Base-by-base conservation (phyloP, 352 stramenopile species). In the Globisporangium cederbergense region DNA sequence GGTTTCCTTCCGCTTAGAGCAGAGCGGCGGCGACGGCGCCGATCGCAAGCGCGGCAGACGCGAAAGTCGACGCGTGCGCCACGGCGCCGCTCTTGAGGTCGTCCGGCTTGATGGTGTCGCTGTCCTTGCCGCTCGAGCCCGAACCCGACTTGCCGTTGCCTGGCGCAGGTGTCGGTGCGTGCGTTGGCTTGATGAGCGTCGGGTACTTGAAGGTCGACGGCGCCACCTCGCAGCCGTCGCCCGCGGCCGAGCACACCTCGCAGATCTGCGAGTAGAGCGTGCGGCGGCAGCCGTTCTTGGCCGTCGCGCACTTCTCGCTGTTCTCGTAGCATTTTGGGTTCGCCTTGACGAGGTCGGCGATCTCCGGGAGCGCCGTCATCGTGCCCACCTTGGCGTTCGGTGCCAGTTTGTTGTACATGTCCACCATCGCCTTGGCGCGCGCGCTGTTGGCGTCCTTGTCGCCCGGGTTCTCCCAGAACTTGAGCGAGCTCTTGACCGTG, bases 301-400 rank as follows among this genome's bases (percentile, higher is more conserved):
- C 62, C 1, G 34, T 71, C 4, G 77, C 79, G 49, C 84, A 93
- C 53, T 58, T 54, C 0, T 70, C 62, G 13, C 40, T 76, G 75
- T 88, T 93, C 55, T 83, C 61, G 66, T 90, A 89, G 69, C 84
- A 93, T 47, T 74, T 65, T 10, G 83, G 83, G 68, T 93, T 93
- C 14, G 45, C 49, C 1, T 61, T 67, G 10, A 64, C 73, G 30
- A 93, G 74, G 50, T 53, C 38, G 0, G 62, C 57, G 36, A 89
- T 54, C 3, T 56, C 60, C 13, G 83, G 81, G 8, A 93, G 76
- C 25, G 76, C 40, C 34, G 50, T 60, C 72, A 90, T 90, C 59
- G 71, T 72, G 42, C 65, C 57, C 9, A 63, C 68, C 13, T 56
- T 79, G 68, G 45, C 64, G 68, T 46, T 66, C 40, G 67, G 53